phyloP scores from a whole-genome alignment of 2,329 filamentous ascomycete species.

The Pyrenophora seminiperda region DNA sequence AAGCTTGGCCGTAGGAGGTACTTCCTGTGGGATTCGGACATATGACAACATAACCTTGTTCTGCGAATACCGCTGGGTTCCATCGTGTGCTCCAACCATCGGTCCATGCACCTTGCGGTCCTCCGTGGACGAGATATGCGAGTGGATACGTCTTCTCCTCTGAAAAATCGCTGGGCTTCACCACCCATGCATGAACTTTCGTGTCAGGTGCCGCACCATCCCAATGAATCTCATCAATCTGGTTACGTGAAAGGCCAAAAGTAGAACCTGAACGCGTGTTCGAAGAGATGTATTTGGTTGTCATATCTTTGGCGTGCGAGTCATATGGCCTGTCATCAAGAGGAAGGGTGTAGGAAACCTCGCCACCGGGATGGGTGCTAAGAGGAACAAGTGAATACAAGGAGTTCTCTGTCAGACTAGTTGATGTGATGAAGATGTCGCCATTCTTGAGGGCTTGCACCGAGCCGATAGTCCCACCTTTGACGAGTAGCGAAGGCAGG shows the following conservation, averaged over 20 bases:
- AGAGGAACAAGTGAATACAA: slow-evolving; percentile 64
- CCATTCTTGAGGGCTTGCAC: slow-evolving; percentile 59
- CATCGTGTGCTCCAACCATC: slow-evolving; percentile 81
- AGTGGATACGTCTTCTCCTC: slow-evolving; percentile 75
- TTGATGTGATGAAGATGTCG: slow-evolving; percentile 68
- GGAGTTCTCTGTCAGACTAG: slow-evolving; percentile 73
- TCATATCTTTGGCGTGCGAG: slow-evolving; percentile 31
- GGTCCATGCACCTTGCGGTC: slow-evolving; percentile 76
- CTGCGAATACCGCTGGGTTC: slow-evolving; percentile 85
- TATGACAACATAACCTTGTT: slow-evolving; percentile 84
- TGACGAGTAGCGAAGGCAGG: slow-evolving; percentile 37
- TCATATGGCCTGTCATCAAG: slow-evolving; percentile 28
- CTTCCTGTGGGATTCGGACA: slow-evolving; percentile 83
- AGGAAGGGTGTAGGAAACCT: slow-evolving; percentile 25
- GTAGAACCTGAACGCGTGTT: slow-evolving; percentile 67
- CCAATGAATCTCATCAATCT: slow-evolving; percentile 73
- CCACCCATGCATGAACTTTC: slow-evolving; percentile 71
- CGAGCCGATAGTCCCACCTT: slow-evolving; percentile 47
- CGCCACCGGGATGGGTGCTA: slow-evolving; percentile 17
- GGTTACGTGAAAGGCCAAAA: slow-evolving; percentile 67
- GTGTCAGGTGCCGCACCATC: slow-evolving; percentile 64
- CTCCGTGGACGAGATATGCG: slow-evolving; percentile 80
- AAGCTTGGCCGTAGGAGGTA: slow-evolving; percentile 79
- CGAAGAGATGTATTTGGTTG: slow-evolving; percentile 60
- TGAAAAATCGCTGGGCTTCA: slow-evolving; percentile 69